These are phyloP conservation scores for Diacronema lutheri DNA, from an alignment of 78 protist species.

Conservation along the genomic window DNA sequence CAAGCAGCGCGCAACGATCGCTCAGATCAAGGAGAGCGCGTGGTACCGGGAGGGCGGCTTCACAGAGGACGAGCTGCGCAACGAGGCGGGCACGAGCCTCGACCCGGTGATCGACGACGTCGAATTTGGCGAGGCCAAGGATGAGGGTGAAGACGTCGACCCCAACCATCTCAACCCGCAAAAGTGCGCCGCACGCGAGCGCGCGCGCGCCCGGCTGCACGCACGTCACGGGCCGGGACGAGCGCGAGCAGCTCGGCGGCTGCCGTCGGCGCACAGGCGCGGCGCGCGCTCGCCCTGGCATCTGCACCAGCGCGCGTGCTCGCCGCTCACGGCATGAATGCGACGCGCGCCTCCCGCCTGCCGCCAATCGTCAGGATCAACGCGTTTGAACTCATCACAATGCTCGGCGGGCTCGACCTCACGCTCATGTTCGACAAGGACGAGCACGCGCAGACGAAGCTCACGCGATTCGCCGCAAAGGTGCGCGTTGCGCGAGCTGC, in stretches of 20 bases:
- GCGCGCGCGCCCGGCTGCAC: not conserved
- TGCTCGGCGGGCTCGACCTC: constrained; percentile 15
- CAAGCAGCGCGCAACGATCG: constrained; percentile 19
- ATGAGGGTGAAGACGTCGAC: not conserved
- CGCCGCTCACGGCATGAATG: not conserved
- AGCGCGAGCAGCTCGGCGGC: not conserved
- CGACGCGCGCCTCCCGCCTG: not conserved
- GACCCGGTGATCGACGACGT: not conserved
- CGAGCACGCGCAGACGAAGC: not conserved
- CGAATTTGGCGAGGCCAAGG: not conserved
- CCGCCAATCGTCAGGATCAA: not conserved
- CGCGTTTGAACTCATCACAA: constrained; percentile 23
- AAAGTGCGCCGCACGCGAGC: too few species aligned
- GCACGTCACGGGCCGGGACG: not conserved
- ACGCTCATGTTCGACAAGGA: not conserved
- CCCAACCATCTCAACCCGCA: not conserved
- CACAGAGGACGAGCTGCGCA: not conserved
- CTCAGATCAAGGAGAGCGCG: constrained; percentile 13
- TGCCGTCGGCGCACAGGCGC: not conserved
- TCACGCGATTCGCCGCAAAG: not conserved
- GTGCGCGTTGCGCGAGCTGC: too few species aligned
- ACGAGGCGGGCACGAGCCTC: not conserved
- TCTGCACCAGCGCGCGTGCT: too few species aligned
- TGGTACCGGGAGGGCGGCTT: constrained; percentile 37
- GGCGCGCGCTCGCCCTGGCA: too few species aligned